phyloP scores from a whole-genome alignment of 2,329 filamentous ascomycete genomes.

The Colletotrichum cereale region DNA sequence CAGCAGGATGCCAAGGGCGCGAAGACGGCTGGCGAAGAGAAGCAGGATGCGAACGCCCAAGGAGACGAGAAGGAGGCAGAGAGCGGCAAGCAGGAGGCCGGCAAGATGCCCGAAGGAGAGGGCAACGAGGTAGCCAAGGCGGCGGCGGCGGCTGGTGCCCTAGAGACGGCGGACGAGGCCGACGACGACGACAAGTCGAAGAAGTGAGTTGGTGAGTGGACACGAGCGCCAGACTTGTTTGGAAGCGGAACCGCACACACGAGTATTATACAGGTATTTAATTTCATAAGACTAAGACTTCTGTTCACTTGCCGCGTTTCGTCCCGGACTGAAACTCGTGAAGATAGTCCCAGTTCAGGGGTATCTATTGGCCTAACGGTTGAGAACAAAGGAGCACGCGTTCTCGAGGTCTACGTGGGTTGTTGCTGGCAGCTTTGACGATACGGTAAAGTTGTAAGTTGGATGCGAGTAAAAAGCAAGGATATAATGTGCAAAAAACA shows the following conservation, averaged over 20 bases:
- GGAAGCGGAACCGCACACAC: neutral
- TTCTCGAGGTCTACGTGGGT: too few relatives aligned
- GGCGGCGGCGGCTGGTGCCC: neutral
- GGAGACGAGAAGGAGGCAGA: neutral
- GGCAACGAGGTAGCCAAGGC: constrained; percentile 3
- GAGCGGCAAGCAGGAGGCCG: neutral
- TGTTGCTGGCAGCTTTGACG: too few relatives aligned
- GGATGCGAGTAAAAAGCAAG: neutral
- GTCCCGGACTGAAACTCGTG: too few relatives aligned
- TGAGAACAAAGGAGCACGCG: neutral
- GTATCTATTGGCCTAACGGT: neutral
- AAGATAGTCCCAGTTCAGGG: too few relatives aligned
- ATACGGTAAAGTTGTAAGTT: too few relatives aligned
- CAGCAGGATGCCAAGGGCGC: too few relatives aligned
- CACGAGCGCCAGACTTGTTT: too few relatives aligned
- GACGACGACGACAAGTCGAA: neutral
- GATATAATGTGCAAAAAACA: too few relatives aligned
- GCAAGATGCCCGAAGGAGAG: neutral
- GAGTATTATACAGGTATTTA: neutral
- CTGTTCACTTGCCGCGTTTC: neutral
- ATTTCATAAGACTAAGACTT: neutral
- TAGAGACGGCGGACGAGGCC: neutral
- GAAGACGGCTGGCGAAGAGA: neutral
- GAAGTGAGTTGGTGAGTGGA: neutral
- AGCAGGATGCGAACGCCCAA: neutral